These are phyloP conservation scores for Tagetes patula DNA, from an alignment of 129 eudicot species.

Conservation along the genomic window DNA sequence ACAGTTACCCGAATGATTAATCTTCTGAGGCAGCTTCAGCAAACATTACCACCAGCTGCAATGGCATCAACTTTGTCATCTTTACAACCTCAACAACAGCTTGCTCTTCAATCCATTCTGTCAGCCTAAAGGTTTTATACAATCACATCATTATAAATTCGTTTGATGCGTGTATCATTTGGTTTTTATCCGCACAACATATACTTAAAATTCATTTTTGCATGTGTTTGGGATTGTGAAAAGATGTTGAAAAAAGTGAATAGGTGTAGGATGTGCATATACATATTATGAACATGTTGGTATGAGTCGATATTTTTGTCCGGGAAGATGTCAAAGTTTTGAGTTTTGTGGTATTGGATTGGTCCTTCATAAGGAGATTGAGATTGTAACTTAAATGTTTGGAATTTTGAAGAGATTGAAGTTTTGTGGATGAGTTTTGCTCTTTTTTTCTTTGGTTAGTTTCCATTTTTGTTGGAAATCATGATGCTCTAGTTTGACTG, in stretches of 20 bases:
- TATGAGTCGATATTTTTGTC: constrained; percentile 18
- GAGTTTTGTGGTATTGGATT: constrained; percentile 33
- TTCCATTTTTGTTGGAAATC: background rate
- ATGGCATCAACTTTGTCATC: constrained; percentile 86
- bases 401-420: constrained; percentile 31
- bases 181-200: constrained; percentile 21
- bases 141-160: background rate
- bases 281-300: constrained; percentile 26
- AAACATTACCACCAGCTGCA: constrained; percentile 76
- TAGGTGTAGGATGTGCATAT: constrained; percentile 48
- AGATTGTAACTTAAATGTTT: constrained; percentile 20
- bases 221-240: constrained; percentile 36
- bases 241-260: constrained; percentile 16
- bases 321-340: constrained; percentile 11
- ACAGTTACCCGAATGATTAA: constrained; percentile 76
- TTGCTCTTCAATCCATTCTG: constrained; percentile 77
- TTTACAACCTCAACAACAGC: constrained; percentile 94
- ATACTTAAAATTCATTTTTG: constrained; percentile 27
- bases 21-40: constrained; percentile 86
- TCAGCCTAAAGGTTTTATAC: constrained; percentile 43
- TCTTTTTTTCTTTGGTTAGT: background rate
- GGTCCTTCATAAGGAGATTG: constrained; percentile 22
- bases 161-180: constrained; percentile 23
- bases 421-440: constrained; percentile 25
- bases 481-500: background rate